phyloP scores from a whole-genome alignment of 306 rosid species.

The Coriaria nepalensis region DNA sequence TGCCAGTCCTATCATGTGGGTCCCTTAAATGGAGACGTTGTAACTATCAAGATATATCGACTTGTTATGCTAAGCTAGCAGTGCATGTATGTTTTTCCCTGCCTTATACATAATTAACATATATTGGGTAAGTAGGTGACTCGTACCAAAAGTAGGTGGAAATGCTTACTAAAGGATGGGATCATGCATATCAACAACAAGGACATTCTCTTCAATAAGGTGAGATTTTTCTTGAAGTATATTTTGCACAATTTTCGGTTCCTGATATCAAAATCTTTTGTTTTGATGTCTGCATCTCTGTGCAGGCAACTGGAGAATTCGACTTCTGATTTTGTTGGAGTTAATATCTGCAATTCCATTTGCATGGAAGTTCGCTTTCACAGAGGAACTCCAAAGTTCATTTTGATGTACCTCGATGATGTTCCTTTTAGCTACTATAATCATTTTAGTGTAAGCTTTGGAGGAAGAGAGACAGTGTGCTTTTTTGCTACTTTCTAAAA shows the following conservation, averaged over 20 bases:
- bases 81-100: slow-evolving; percentile 1
- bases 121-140: slow-evolving; percentile 48
- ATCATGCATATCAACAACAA: slow-evolving; percentile 88
- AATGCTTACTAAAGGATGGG: slow-evolving; percentile 93
- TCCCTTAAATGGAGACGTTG: background rate
- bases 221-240: slow-evolving; percentile 13
- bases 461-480: slow-evolving; percentile 37
- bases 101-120: slow-evolving; percentile 6
- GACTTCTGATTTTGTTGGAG: slow-evolving; percentile 63
- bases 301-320: slow-evolving; percentile 96
- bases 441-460: slow-evolving; percentile 37
- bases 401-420: slow-evolving; percentile 24
- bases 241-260: background rate
- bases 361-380: slow-evolving; percentile 15
- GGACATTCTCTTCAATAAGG: slow-evolving; percentile 98
- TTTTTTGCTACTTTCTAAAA: slow-evolving; percentile 24
- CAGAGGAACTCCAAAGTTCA: slow-evolving; percentile 25
- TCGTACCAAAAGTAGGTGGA: slow-evolving; percentile 98
- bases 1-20: no score
- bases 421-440: slow-evolving; percentile 30
- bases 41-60: background rate
- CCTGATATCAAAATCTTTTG: slow-evolving; percentile 9
- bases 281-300: slow-evolving; percentile 7
- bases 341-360: slow-evolving; percentile 11
- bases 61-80: background rate